Evolutionary conservation across 768 basidiomycete species (phyloP).

Genomic region (Arthromyces matolae): DNA sequence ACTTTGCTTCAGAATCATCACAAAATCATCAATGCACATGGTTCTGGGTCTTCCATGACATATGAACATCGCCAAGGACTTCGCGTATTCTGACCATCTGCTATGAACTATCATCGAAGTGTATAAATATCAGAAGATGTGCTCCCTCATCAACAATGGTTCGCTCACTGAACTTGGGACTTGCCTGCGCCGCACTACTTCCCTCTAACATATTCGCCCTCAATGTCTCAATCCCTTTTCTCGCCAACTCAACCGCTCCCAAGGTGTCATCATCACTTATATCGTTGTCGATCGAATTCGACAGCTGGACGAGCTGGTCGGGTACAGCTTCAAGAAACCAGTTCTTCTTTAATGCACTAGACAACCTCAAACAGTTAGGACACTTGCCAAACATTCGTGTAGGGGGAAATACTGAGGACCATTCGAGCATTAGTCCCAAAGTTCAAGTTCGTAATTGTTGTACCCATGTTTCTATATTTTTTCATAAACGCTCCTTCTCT

Average conservation of each 20-base stretch:
- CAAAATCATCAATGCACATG: too few relatives aligned
- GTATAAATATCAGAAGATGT: too few relatives aligned
- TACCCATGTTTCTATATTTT: background rate
- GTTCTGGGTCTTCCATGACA: too few relatives aligned
- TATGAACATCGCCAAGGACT: too few relatives aligned
- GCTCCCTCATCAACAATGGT: too few relatives aligned
- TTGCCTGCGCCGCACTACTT: background rate
- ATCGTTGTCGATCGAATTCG: slow-evolving; percentile 68
- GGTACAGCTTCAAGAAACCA: slow-evolving; percentile 48
- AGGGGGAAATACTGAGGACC: slow-evolving; percentile 55
- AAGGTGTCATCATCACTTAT: slow-evolving; percentile 44
- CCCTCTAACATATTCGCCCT: slow-evolving; percentile 3
- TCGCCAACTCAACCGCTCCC: slow-evolving; percentile 32
- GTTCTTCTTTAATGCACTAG: slow-evolving; percentile 57
- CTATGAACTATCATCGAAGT: too few relatives aligned
- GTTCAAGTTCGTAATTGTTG: background rate
- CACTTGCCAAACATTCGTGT: slow-evolving; percentile 54
- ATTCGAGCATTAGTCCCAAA: slow-evolving; percentile 40
- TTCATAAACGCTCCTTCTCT: background rate
- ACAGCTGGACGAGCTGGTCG: slow-evolving; percentile 66
- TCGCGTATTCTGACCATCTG: too few relatives aligned
- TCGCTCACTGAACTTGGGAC: too few relatives aligned
- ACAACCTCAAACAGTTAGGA: slow-evolving; percentile 49
- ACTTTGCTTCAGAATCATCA: too few relatives aligned
- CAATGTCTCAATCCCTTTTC: slow-evolving; percentile 38